phyloP scores from a whole-genome alignment of 2,329 filamentous ascomycete genomes.

The Phialophora verrucosa region DNA sequence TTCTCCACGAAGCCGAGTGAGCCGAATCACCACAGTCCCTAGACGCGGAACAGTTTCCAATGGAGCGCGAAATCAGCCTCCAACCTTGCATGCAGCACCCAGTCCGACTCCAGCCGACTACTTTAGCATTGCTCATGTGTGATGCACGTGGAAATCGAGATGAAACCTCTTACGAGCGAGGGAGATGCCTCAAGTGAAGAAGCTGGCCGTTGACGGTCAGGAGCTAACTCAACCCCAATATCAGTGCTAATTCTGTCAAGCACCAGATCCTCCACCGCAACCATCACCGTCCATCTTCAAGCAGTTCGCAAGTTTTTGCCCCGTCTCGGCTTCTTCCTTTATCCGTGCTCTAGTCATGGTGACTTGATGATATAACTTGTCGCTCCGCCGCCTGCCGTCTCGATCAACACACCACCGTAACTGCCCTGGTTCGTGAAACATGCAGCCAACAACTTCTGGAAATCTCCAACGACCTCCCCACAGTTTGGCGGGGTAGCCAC shows the following conservation, averaged over 20 bases:
- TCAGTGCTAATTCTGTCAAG: not conserved
- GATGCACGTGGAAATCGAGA: too few relatives aligned
- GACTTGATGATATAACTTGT: slow-evolving; percentile 18
- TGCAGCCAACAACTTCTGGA: slow-evolving; percentile 19
- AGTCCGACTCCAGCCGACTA: too few relatives aligned
- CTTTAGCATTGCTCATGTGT: too few relatives aligned
- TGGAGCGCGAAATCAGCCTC: too few relatives aligned
- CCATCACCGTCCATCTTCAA: not conserved
- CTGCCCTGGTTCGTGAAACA: slow-evolving; percentile 16
- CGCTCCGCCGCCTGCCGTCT: slow-evolving; percentile 14
- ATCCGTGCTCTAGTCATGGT: slow-evolving; percentile 8
- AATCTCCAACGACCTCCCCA: slow-evolving; percentile 18
- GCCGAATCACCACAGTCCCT: too few relatives aligned
- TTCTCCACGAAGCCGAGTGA: too few relatives aligned
- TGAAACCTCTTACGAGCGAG: too few relatives aligned
- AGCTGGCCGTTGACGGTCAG: not conserved
- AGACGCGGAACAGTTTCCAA: too few relatives aligned
- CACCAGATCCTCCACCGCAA: not conserved
- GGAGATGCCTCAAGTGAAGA: not conserved
- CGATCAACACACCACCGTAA: slow-evolving; percentile 18
- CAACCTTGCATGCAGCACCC: too few relatives aligned
- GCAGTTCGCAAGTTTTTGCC: not conserved
- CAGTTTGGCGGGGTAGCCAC: slow-evolving; percentile 18
- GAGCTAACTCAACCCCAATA: not conserved
- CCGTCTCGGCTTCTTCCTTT: not conserved